These are phyloP conservation scores for Aspergillus avenaceus DNA, from an alignment of 495 filamentous ascomycete genomes.

Conservation along the genomic window DNA sequence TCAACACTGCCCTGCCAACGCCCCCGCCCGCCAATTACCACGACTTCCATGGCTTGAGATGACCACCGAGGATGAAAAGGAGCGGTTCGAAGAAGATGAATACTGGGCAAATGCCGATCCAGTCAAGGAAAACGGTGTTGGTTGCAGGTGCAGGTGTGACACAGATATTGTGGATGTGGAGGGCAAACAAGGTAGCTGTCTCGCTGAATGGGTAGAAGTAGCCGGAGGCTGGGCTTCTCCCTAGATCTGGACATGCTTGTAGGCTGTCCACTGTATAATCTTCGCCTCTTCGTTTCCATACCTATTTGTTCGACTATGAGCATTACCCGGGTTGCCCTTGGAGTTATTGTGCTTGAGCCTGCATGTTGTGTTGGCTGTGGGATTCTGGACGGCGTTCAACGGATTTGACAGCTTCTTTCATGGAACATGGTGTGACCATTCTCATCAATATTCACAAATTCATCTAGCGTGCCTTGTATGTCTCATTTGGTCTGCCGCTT, in stretches of 20 bases:
- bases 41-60: constrained; percentile 77
- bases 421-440: constrained; percentile 36
- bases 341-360: constrained; percentile 37
- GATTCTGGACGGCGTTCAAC: constrained; percentile 42
- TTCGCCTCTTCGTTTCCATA: constrained; percentile 31
- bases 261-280: constrained; percentile 30
- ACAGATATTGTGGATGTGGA: constrained; percentile 98
- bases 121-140: constrained; percentile 93
- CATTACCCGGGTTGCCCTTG: constrained; percentile 33
- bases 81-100: constrained; percentile 87
- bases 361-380: constrained; percentile 34
- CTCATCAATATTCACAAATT: constrained; percentile 41
- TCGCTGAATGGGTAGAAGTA: constrained; percentile 96
- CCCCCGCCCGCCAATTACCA: constrained; percentile 81
- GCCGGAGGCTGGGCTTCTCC: constrained; percentile 90
- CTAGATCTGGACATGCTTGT: constrained; percentile 24
- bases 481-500: constrained; percentile 25
- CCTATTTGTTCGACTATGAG: constrained; percentile 31
- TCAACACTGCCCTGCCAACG: constrained; percentile 97
- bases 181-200: constrained; percentile 91
- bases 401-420: constrained; percentile 41
- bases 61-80: constrained; percentile 81
- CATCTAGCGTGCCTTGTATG: constrained; percentile 42
- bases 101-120: constrained; percentile 90
- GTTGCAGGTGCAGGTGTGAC: constrained; percentile 94